These are phyloP conservation scores for Ophiocordyceps camponoti-leonardi DNA, from an alignment of 2,329 filamentous ascomycete species.

Conservation along the genomic window DNA sequence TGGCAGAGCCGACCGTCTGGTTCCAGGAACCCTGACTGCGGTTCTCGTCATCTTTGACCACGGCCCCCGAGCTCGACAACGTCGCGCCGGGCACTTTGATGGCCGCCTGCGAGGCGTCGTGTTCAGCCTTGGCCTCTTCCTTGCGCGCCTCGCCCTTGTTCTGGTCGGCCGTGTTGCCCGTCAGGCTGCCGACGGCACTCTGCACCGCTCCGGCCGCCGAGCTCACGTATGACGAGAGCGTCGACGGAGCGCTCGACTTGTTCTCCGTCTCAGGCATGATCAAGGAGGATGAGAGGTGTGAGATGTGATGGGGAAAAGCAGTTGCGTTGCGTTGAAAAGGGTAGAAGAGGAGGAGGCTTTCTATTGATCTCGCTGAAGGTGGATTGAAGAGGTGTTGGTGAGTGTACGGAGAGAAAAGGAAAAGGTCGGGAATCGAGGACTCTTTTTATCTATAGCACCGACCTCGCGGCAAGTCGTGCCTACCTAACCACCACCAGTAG, in stretches of 20 bases:
- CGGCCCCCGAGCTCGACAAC: conserved; percentile 50
- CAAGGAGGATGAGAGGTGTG: neutral
- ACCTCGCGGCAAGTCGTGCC: too few species aligned
- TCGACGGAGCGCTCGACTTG: conserved; percentile 37
- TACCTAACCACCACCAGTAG: too few species aligned
- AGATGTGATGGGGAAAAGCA: neutral
- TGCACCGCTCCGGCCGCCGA: conserved; percentile 57
- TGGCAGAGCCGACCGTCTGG: conserved; percentile 74
- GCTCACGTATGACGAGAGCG: conserved; percentile 63
- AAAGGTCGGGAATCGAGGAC: neutral
- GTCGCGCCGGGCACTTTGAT: conserved; percentile 58
- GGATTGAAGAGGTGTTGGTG: too few species aligned
- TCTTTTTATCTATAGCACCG: neutral
- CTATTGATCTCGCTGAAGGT: too few species aligned
- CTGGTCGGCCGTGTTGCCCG: conserved; percentile 54
- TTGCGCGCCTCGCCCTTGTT: conserved; percentile 46
- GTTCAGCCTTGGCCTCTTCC: conserved; percentile 45
- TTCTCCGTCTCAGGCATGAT: neutral
- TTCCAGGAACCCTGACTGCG: conserved; percentile 63
- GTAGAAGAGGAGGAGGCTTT: too few species aligned
- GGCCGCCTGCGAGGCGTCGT: conserved; percentile 59
- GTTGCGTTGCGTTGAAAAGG: neutral
- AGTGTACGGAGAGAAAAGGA: too few species aligned
- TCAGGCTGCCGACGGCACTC: conserved; percentile 52
- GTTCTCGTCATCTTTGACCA: conserved; percentile 55